Conservation (phyloP, 2,329 filamentous ascomycete species). For the Phialocephala sp. region DNA sequence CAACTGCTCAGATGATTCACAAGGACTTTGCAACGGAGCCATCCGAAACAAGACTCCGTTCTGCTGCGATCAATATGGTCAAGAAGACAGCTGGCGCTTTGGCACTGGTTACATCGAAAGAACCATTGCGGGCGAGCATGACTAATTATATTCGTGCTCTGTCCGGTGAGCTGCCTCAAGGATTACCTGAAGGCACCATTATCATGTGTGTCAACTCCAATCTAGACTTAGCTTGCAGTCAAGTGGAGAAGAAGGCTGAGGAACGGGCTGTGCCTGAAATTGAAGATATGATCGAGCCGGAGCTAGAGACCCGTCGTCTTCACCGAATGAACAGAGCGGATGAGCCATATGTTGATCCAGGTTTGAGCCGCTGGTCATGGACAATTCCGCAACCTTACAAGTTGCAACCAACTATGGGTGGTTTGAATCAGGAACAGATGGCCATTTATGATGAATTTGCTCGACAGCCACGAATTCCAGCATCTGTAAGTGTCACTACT, state of each 20-base stretch:
- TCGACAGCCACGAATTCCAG: slow-evolving; percentile 73
- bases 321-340: slow-evolving; percentile 78
- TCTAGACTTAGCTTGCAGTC: slow-evolving; percentile 87
- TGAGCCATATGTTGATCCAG: slow-evolving; percentile 82
- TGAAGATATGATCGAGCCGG: slow-evolving; percentile 86
- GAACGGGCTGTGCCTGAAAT: slow-evolving; percentile 93
- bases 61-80: slow-evolving; percentile 90
- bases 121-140: slow-evolving; percentile 94
- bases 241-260: slow-evolving; percentile 95
- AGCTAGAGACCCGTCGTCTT: slow-evolving; percentile 77
- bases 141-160: slow-evolving; percentile 89
- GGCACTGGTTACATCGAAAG: slow-evolving; percentile 97
- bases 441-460: slow-evolving; percentile 97
- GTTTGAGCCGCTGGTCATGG: slow-evolving; percentile 87
- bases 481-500: slow-evolving; percentile 59
- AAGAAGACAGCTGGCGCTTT: slow-evolving; percentile 93
- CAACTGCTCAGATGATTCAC: slow-evolving; percentile 90
- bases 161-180: slow-evolving; percentile 72
- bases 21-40: slow-evolving; percentile 96
- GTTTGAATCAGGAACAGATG: slow-evolving; percentile 89
- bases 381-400: slow-evolving; percentile 95
- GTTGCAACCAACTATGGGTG: slow-evolving; percentile 71
- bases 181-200: slow-evolving; percentile 91
- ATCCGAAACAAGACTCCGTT: slow-evolving; percentile 85
- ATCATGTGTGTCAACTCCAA: slow-evolving; percentile 99